Percentiles rank a stretch among this genome's conserved stretches.
phyloP scores from a whole-genome alignment of 208 protist species.

The Acanthamoeba lenticulata region DNA sequence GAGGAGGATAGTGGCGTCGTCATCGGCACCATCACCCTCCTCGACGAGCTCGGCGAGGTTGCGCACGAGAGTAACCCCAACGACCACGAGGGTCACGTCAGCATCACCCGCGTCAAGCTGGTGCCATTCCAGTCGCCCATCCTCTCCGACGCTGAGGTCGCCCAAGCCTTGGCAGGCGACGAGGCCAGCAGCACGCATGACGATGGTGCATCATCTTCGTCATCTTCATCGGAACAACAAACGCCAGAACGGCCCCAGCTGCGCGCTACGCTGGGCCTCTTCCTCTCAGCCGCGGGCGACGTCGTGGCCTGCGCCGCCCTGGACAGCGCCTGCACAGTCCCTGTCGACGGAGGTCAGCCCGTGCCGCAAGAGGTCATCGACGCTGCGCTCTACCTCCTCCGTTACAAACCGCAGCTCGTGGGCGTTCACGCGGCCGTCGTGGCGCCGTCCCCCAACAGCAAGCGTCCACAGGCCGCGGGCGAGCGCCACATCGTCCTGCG shows the following conservation, averaged over 20 bases:
- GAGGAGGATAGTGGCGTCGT: neutral
- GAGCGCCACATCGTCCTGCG: neutral
- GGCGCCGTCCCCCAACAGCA: neutral
- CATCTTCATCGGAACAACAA: neutral
- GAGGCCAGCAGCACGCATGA: neutral
- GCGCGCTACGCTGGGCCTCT: neutral
- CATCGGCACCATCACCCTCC: neutral
- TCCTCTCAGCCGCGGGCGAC: neutral
- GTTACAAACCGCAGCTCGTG: neutral
- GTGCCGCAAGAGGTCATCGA: neutral
- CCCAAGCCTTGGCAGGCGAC: neutral
- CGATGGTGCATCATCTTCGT: neutral
- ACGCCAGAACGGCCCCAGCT: neutral
- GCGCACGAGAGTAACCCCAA: neutral
- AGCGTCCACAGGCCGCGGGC: neutral
- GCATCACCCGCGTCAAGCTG: neutral
- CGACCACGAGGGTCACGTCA: neutral
- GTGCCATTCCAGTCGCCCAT: constrained; percentile 5
- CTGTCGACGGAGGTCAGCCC: neutral
- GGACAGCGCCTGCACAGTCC: neutral
- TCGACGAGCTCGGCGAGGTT: neutral
- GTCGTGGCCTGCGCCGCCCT: neutral
- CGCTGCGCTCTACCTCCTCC: neutral
- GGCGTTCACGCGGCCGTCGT: neutral
- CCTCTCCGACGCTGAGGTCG: neutral